Percentiles rank a stretch among this genome's conserved stretches.
Evolutionary conservation across 2,329 filamentous ascomycete genomes (phyloP).

Genomic region (Fusarium dlaminii): DNA sequence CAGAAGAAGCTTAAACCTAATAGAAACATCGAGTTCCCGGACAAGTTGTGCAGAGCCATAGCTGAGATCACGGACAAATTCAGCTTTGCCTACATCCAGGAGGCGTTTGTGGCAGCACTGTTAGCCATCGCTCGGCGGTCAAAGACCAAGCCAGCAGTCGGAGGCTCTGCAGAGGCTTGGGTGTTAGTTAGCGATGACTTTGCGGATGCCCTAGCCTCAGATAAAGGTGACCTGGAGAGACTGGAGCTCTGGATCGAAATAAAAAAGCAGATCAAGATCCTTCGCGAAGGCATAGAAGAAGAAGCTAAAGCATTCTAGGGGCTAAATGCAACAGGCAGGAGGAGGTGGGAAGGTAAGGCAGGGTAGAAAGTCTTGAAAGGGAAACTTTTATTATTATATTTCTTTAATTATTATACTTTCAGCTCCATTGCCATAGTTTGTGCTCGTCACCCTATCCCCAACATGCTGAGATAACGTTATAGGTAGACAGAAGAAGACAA

Average conservation of each 20-base stretch:
- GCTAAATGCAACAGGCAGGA: not conserved
- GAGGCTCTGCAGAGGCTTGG: not conserved
- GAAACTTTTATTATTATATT: no score
- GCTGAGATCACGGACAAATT: not conserved
- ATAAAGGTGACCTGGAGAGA: fast-evolving
- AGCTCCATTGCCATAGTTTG: no score
- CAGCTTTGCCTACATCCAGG: not conserved
- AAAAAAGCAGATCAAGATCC: not conserved
- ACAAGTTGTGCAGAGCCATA: not conserved
- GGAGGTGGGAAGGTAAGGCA: no score
- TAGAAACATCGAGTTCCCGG: not conserved
- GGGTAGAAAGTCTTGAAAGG: no score
- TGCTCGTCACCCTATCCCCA: no score
- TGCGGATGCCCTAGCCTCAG: fast-evolving
- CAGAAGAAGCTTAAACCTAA: not conserved
- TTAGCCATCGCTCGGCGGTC: not conserved
- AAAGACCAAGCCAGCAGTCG: not conserved
- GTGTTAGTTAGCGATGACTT: fast-evolving
- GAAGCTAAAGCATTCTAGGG: not conserved
- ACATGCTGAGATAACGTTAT: no score
- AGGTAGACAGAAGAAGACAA: no score
- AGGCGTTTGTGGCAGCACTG: not conserved
- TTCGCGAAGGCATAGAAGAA: not conserved
- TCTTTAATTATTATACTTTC: no score
- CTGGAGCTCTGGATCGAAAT: not conserved